Evolutionary conservation across 805 yeast species (phyloP).

Genomic region (Brettanomyces sp.): DNA sequence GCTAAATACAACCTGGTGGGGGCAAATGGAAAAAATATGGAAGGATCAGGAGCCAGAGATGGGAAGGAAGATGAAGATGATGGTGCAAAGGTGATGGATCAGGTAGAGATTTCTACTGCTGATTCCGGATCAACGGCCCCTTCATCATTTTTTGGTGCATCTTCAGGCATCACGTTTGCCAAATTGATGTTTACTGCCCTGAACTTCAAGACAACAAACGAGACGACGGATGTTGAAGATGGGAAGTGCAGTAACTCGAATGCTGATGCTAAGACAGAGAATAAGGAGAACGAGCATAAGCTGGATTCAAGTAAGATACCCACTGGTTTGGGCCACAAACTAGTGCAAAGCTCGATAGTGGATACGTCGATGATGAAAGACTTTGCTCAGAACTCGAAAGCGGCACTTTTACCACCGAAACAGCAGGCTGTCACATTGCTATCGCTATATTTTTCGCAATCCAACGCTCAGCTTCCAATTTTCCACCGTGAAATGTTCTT

Average conservation of each 20-base stretch:
- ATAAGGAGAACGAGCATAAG: neutral
- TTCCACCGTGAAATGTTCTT: constrained; percentile 75
- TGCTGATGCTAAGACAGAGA: neutral
- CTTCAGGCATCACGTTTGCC: constrained; percentile 66
- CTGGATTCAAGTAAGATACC: neutral
- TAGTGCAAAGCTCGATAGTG: constrained; percentile 8
- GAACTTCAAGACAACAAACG: constrained; percentile 32
- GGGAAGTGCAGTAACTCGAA: constrained; percentile 1
- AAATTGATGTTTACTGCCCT: constrained; percentile 71
- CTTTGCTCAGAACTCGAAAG: constrained; percentile 15
- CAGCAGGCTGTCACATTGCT: constrained; percentile 58
- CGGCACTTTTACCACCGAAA: constrained; percentile 60
- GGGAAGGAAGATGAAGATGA: neutral
- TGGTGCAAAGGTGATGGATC: constrained; percentile 12
- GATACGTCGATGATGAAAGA: constrained; percentile 22
- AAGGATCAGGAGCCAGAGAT: neutral
- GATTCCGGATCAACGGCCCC: constrained; percentile 24
- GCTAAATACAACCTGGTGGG: neutral
- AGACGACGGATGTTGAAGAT: neutral
- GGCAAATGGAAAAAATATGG: neutral
- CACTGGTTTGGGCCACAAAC: neutral
- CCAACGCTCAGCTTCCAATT: constrained; percentile 78
- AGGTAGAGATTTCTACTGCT: constrained; percentile 20
- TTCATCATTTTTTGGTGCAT: constrained; percentile 35
- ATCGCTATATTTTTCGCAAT: constrained; percentile 61